Percentiles rank a stretch among this genome's conserved stretches.
These are phyloP conservation scores for Diplotaxis tenuifolia DNA, from an alignment of 345 rosid species.

Conservation along the genomic window DNA sequence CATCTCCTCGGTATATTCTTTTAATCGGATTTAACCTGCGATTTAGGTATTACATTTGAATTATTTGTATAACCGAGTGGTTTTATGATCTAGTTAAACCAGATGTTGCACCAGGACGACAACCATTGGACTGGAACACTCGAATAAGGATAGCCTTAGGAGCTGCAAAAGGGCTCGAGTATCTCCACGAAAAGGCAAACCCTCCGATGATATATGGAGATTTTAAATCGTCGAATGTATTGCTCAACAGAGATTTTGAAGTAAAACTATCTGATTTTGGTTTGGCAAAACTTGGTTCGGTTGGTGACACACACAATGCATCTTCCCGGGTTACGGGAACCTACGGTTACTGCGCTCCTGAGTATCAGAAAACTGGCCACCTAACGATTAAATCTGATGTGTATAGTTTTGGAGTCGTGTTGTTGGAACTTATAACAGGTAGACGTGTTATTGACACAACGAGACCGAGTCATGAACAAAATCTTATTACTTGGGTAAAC, in stretches of 20 bases:
- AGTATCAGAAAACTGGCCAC: constrained; percentile 75
- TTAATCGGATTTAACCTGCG: background rate
- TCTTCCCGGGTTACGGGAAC: constrained; percentile 80
- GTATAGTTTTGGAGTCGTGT: constrained; percentile 80
- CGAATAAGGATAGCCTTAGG: constrained; percentile 77
- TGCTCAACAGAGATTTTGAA: constrained; percentile 51
- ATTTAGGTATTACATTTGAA: too few relatives aligned
- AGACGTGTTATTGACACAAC: constrained; percentile 64
- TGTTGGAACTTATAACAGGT: constrained; percentile 80
- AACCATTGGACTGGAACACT: constrained; percentile 62
- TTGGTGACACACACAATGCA: constrained; percentile 62
- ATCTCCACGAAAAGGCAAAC: constrained; percentile 73
- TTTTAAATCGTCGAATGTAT: constrained; percentile 76
- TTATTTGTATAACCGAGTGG: background rate
- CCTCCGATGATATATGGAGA: constrained; percentile 87
- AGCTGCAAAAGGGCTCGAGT: constrained; percentile 72
- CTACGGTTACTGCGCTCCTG: constrained; percentile 88
- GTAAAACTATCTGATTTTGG: constrained; percentile 86
- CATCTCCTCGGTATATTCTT: constrained; percentile 66
- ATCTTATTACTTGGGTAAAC: constrained; percentile 70
- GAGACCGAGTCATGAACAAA: constrained; percentile 54
- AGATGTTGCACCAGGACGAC: constrained; percentile 48
- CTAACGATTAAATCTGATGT: constrained; percentile 76
- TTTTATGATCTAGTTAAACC: constrained; percentile 1
- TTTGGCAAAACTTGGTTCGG: constrained; percentile 76